These are phyloP conservation scores for Phascolomyces articulosus DNA, from an alignment of 371 early-diverging fungal genomes.

Conservation along the genomic window DNA sequence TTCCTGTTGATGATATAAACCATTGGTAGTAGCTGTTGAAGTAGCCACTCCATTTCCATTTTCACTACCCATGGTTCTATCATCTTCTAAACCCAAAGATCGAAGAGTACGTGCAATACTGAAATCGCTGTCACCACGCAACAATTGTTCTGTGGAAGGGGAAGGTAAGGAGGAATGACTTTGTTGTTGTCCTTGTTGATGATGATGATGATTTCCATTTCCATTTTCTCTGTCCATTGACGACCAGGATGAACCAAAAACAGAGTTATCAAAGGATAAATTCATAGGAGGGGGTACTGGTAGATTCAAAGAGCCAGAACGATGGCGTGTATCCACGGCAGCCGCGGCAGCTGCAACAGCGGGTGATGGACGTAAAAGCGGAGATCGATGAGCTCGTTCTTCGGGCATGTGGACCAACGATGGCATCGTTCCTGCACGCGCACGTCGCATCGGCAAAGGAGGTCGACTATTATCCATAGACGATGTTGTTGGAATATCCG, in stretches of 20 bases:
- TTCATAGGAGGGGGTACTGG: conserved; percentile 58
- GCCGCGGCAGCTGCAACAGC: conserved; percentile 13
- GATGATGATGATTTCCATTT: conserved; percentile 28
- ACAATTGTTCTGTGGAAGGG: conserved; percentile 60
- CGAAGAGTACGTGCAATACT: conserved; percentile 76
- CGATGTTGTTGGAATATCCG: conserved; percentile 8
- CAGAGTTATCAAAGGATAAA: conserved; percentile 66
- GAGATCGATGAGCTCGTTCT: conserved; percentile 33
- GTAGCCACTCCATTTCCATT: background rate
- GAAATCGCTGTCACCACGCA: conserved; percentile 61
- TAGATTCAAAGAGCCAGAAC: conserved; percentile 64
- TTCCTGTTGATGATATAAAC: conserved; percentile 35
- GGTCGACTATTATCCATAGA: conserved; percentile 6
- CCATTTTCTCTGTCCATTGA: conserved; percentile 26
- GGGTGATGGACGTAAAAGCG: conserved; percentile 17
- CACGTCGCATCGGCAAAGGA: conserved; percentile 45
- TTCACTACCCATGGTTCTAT: conserved; percentile 15
- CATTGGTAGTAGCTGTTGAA: conserved; percentile 1
- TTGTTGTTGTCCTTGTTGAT: conserved; percentile 11
- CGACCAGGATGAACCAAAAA: conserved; percentile 68
- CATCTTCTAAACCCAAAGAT: conserved; percentile 79
- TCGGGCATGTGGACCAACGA: conserved; percentile 59
- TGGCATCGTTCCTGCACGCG: conserved; percentile 83
- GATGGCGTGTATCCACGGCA: conserved; percentile 30
- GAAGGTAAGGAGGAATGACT: conserved; percentile 33